phyloP scores from a whole-genome alignment of 2,329 filamentous ascomycete genomes.

The Westerdykella sp. region DNA sequence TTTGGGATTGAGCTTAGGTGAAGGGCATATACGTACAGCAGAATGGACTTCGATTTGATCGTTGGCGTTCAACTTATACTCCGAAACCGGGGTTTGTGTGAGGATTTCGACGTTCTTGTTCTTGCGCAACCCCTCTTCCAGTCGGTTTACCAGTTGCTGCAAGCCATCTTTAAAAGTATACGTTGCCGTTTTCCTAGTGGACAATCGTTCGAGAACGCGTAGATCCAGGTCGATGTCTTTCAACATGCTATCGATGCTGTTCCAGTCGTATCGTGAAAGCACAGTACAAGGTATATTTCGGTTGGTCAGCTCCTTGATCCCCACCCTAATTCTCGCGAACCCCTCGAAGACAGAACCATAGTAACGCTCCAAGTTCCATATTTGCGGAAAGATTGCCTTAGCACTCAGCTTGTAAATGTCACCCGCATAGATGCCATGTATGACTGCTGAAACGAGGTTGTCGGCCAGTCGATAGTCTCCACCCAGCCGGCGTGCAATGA shows the following conservation, averaged over 20 bases:
- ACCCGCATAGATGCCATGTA: slow-evolving; percentile 90
- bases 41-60: background rate
- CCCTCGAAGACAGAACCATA: slow-evolving; percentile 29
- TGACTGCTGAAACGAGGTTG: slow-evolving; percentile 65
- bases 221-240: slow-evolving; percentile 31
- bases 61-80: slow-evolving; percentile 3
- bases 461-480: slow-evolving; percentile 52
- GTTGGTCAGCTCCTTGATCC: background rate
- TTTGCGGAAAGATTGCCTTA: slow-evolving; percentile 52
- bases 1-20: background rate
- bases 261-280: slow-evolving; percentile 18
- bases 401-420: slow-evolving; percentile 76
- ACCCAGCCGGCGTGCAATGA: slow-evolving; percentile 50
- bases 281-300: slow-evolving; percentile 3
- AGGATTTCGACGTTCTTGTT: slow-evolving; percentile 38
- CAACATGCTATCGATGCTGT: slow-evolving; percentile 23
- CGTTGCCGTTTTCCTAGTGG: slow-evolving; percentile 25
- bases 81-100: slow-evolving; percentile 25
- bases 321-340: slow-evolving; percentile 15
- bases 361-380: slow-evolving; percentile 46
- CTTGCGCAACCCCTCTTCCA: slow-evolving; percentile 34
- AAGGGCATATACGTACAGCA: too few species aligned
- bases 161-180: slow-evolving; percentile 43
- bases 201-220: background rate
- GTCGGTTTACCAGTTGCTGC: slow-evolving; percentile 33